Evolutionary conservation across 257 asterid species (phyloP).

Genomic region (Buddleja alternifolia): DNA sequence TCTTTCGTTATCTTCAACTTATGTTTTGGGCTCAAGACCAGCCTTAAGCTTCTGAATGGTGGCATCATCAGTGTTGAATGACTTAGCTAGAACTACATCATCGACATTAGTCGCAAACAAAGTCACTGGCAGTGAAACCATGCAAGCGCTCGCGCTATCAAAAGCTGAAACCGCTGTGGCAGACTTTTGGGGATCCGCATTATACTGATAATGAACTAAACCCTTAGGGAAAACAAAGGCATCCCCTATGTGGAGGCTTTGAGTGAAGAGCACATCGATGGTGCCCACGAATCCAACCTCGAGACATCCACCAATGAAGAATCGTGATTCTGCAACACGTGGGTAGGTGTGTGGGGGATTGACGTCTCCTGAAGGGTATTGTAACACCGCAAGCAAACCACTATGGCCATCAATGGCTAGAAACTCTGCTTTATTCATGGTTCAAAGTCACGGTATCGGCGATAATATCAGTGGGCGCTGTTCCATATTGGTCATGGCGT

Average conservation of each 20-base stretch:
- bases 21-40: too few relatives aligned
- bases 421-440: too few relatives aligned
- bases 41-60: conserved; percentile 37
- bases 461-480: too few relatives aligned
- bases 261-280: conserved; percentile 16
- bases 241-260: conserved; percentile 23
- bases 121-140: conserved; percentile 24
- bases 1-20: too few relatives aligned
- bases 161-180: conserved; percentile 33
- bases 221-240: conserved; percentile 40
- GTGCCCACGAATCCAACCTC: conserved; percentile 36
- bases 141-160: conserved; percentile 37
- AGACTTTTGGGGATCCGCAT: background rate
- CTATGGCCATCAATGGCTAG: conserved; percentile 36
- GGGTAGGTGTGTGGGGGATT: conserved; percentile 43
- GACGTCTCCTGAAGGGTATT: conserved; percentile 23
- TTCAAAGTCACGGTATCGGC: too few relatives aligned
- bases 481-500: too few relatives aligned
- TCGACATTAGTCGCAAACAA: conserved; percentile 27
- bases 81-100: conserved; percentile 30
- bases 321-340: conserved; percentile 21
- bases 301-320: conserved; percentile 21
- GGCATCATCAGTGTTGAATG: conserved; percentile 39
- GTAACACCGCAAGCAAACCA: conserved; percentile 29
- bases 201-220: conserved; percentile 36